These are phyloP conservation scores for Nematocida parisii DNA, from an alignment of 371 early-diverging fungal species.

Conservation along the genomic window DNA sequence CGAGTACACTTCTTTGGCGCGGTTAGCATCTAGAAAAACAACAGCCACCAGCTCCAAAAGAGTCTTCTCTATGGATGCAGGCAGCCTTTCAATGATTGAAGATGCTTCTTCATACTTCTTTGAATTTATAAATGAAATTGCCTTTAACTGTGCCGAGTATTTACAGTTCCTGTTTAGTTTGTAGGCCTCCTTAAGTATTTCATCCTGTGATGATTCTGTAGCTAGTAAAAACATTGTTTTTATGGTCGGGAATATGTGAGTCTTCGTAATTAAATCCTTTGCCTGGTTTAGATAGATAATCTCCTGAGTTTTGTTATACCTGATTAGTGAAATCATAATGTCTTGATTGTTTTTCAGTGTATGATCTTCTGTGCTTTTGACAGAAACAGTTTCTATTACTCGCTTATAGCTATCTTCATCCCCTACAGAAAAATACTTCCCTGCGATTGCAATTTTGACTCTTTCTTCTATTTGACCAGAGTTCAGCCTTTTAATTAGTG, in stretches of 20 bases:
- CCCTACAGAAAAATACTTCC: conserved; percentile 25
- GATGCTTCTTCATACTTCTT: conserved; percentile 39
- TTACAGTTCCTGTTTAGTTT: conserved; percentile 38
- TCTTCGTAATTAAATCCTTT: conserved; percentile 27
- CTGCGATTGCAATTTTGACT: conserved; percentile 42
- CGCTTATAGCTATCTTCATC: conserved; percentile 30
- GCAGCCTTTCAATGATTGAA: not conserved
- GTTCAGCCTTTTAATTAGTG: not conserved
- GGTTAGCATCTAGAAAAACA: not conserved
- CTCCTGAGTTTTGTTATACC: conserved; percentile 12
- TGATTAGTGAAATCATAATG: conserved; percentile 12
- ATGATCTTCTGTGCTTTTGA: conserved; percentile 10
- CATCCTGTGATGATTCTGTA: conserved; percentile 6
- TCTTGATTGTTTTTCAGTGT: conserved; percentile 47
- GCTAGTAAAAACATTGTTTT: conserved; percentile 5
- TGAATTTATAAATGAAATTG: conserved; percentile 14
- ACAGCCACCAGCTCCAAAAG: conserved; percentile 10
- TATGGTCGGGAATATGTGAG: conserved; percentile 15
- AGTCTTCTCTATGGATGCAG: conserved; percentile 2
- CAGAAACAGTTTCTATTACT: conserved; percentile 11
- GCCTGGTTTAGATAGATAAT: not conserved
- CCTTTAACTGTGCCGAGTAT: conserved; percentile 22
- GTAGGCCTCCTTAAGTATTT: conserved; percentile 46
- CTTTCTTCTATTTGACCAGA: conserved; percentile 13
- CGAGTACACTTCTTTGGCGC: not conserved